Evolutionary conservation across 2,329 filamentous ascomycete genomes (phyloP).

Genomic region (Ilyonectria destructans): DNA sequence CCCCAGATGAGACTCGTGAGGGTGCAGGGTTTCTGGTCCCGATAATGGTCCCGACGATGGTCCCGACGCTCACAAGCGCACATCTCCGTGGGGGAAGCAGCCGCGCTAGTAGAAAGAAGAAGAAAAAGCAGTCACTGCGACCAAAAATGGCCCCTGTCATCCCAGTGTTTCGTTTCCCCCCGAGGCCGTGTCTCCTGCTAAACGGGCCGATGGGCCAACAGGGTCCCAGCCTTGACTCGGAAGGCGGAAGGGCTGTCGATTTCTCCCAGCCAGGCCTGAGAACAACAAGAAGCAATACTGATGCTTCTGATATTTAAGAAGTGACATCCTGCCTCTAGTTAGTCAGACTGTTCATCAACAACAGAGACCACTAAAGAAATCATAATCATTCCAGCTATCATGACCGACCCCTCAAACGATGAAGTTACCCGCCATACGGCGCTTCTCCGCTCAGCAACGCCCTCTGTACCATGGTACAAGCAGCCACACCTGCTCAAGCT

Average conservation of each 20-base stretch:
- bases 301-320: background rate
- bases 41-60: too few relatives aligned
- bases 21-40: too few relatives aligned
- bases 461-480: slow-evolving; percentile 21
- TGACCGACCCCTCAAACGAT: background rate
- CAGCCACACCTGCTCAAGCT: slow-evolving; percentile 9
- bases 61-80: too few relatives aligned
- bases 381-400: background rate
- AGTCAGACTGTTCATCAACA: background rate
- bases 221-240: too few relatives aligned
- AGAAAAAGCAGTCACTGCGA: too few relatives aligned
- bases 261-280: background rate
- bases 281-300: background rate
- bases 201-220: too few relatives aligned
- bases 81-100: too few relatives aligned
- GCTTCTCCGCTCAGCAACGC: background rate
- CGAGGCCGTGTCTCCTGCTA: too few relatives aligned
- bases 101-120: too few relatives aligned
- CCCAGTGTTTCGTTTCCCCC: too few relatives aligned
- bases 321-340: background rate
- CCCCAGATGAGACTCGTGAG: too few relatives aligned
- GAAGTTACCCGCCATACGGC: background rate
- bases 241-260: background rate
- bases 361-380: background rate
- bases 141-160: too few relatives aligned